A percentile compares a stretch with the other conserved stretches of the same genome.
phyloP scores from a whole-genome alignment of 2,329 filamentous ascomycete genomes.

The Nemania serpens region DNA sequence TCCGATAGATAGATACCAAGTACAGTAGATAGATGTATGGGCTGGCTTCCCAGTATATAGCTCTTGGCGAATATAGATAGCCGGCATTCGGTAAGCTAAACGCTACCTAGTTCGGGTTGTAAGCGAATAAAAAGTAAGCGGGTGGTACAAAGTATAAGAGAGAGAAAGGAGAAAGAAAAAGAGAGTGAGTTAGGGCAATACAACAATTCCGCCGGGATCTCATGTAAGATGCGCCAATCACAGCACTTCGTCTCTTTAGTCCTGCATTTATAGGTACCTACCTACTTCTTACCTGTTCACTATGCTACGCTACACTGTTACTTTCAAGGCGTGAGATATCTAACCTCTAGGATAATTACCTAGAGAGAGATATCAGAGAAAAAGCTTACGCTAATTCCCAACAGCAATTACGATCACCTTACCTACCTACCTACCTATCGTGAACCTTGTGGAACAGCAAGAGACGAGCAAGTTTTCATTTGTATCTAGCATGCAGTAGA shows the following conservation, averaged over 20 bases:
- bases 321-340: background rate
- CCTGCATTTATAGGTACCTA: background rate
- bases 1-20: too few relatives aligned
- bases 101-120: background rate
- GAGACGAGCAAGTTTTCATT: conserved; percentile 23
- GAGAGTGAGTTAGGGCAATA: too few relatives aligned
- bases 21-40: too few relatives aligned
- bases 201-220: too few relatives aligned
- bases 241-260: background rate
- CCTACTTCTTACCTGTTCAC: background rate
- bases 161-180: too few relatives aligned
- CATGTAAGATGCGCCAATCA: conserved; percentile 11
- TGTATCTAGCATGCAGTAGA: conserved; percentile 4
- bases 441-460: background rate
- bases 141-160: background rate
- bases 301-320: too few relatives aligned
- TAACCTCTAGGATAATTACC: too few relatives aligned
- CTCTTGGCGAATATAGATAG: conserved; percentile 5
- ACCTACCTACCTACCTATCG: too few relatives aligned
- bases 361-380: too few relatives aligned
- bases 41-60: too few relatives aligned
- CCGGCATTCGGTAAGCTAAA: background rate
- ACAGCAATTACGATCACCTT: too few relatives aligned
- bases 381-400: too few relatives aligned
- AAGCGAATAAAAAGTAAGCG: background rate